Evolutionary conservation across 1,139 yeast species (phyloP), one percentile per base, ranked within the genome.

Genomic region (Yamadazyma sp.): DNA sequence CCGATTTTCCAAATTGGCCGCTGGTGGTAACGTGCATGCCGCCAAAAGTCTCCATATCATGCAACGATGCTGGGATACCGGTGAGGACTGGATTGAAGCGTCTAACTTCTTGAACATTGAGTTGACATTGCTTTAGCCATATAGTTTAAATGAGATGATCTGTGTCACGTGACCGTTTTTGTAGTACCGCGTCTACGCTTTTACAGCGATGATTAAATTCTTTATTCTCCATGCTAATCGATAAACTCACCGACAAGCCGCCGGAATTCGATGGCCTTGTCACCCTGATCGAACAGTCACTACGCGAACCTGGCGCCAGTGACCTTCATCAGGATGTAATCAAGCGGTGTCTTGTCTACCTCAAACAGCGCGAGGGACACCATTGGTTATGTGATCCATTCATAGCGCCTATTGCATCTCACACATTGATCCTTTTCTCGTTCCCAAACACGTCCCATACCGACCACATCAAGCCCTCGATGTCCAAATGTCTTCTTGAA

Each of bases 341-440:
- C 16, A 51, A 50, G 37, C 44, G 48, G 33, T 57, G 64, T 38
- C 48, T 60, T 34, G 47, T 48, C 24, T 66, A 59, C 41, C 49
- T 66, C 11, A 47, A 48, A 11, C 43, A 56, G 31, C 43, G 50
- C 33, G 38, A 46, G 3, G 51, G 50, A 17, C 48, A 41, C 9
- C 88, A 83, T 48, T 61, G 80, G 56, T 82, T 79, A 53, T 82
- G 89, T 57, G 76, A 80, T 53, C 62, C 63, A 10, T 54, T 57
- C 27, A 62, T 76, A 51, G 64, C 60, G 35, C 73, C 76, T 5
- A 65, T 78, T 17, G 64, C 82, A 9, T 64, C 73, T 17, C 82
- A 81, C 53, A 59, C 73, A 6, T 56, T 83, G 39, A 75, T 83
- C 14, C 62, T 82, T 40, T 81, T 81, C 52, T 79, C 86, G 8